Evolutionary conservation across 2,329 filamentous ascomycete species (phyloP), one percentile per base, ranked within the genome.

Genomic region (Fusarium verticillioides): DNA sequence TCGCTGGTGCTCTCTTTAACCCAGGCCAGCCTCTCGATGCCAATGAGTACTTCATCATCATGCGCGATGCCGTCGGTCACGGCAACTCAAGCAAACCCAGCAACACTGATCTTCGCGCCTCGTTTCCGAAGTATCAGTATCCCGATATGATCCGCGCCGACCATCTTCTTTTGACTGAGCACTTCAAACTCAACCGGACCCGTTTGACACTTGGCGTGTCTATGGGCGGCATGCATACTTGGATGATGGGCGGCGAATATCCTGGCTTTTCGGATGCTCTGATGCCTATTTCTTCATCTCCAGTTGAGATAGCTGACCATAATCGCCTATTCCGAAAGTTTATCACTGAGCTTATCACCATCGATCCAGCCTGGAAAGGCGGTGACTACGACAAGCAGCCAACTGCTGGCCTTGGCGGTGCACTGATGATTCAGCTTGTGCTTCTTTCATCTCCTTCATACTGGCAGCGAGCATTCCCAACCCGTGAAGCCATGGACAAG

Each of bases 31-130:
- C 54, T 13, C 70, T 73, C 0, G 70, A 73, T 0, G 32, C 53
- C 5, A 37, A 60, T 0, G n/a, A 73, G 1, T 67, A 73, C 16
- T 73, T 73, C 4, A 62, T 73, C 8, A 70, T 73, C 13, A 72
- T 73, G 12, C 70, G 60, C 3, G 70, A 73, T 36, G 56, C 50
- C 2, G 63, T 73, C 12, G 70, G 70, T 0, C 70, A 73, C 4
- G 66, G 70, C 16, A 73, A 73, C 26, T 73, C 70, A 2, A 73
- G 70, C 16, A 73, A 70, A 9, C 66, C 70, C 1, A 73, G 70
- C 19, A 73, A 53, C 8, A 60, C 28, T 15, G 53, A 32, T 1
- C 52, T 73, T 2, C 66, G 37, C 0, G 70, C 70, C 3, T 30
- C 46, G 0, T 73, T 73, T 3, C 70, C 70, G 0, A 73, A 61